These are phyloP conservation scores for Diaporthe ampelina DNA, from an alignment of 2,329 filamentous ascomycete species.

Conservation along the genomic window DNA sequence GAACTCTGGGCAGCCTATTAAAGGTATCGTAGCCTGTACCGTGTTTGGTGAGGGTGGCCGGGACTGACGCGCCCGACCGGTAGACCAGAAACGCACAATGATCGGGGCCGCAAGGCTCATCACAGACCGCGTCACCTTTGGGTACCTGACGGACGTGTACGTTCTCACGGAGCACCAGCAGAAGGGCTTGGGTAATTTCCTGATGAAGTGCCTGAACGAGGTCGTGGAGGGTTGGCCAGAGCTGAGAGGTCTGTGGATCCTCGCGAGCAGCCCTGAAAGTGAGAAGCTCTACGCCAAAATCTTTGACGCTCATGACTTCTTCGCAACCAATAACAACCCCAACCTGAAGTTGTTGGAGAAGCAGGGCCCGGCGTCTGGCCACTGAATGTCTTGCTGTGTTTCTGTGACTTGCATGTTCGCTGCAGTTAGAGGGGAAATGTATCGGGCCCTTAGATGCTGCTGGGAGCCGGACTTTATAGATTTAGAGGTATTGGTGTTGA, in stretches of 20 bases:
- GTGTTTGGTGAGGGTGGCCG: background rate
- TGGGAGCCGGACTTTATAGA: background rate
- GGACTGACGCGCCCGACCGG: background rate
- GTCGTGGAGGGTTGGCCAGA: slow-evolving; percentile 68
- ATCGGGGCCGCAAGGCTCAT: slow-evolving; percentile 75
- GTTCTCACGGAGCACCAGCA: slow-evolving; percentile 71
- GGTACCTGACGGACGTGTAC: slow-evolving; percentile 79
- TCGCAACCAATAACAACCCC: slow-evolving; percentile 19
- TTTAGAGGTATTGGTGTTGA: background rate
- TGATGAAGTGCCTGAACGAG: slow-evolving; percentile 73
- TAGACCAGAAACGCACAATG: slow-evolving; percentile 42
- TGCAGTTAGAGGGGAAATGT: background rate
- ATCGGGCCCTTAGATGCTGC: background rate
- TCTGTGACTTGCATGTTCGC: background rate
- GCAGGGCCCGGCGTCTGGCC: slow-evolving; percentile 49
- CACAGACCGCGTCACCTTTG: slow-evolving; percentile 78
- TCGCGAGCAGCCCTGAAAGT: slow-evolving; percentile 57
- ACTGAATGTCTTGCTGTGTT: background rate
- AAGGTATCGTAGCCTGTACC: background rate
- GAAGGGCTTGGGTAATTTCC: slow-evolving; percentile 74
- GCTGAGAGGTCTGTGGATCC: slow-evolving; percentile 71
- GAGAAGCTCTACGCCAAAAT: slow-evolving; percentile 62
- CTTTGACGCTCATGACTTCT: slow-evolving; percentile 55
- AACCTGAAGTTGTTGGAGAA: slow-evolving; percentile 55
- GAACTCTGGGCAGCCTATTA: slow-evolving; percentile 41